Evolutionary conservation across 805 yeast genomes (phyloP), one percentile per base, ranked within the genome.

Genomic region (Phaffomyces thermotolerans): DNA sequence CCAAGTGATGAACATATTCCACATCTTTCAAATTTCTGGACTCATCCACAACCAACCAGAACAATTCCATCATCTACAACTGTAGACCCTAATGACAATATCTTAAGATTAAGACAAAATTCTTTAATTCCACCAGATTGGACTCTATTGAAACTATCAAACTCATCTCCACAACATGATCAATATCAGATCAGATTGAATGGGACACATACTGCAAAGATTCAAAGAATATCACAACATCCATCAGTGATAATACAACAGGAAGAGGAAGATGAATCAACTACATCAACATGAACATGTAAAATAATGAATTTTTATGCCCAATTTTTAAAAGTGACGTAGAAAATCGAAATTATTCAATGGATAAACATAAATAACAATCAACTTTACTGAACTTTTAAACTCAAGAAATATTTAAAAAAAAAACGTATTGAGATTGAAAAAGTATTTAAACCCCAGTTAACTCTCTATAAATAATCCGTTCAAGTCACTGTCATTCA

Each of bases 121-220:
- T 48, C 57, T 5, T 14, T 57, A 14, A 36, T 43, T 4, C 59
- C 61, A 29, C 58, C 59, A n/a, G 60, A 48, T 38, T 57, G 61
- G 61, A 50, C 54, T 0, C 34, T 54, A 8, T 44, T 57, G 37
- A 56, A 53, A 23, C 43, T 57, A 8, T 45, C 51, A 2, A 50
- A 48, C 39, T 46, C 44, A 2, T 38, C 42, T 6, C 38, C 23
- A 2, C 34, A 44, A 4, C 44, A 43, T 12, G 46, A 46, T 17
- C 39, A 47, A 29, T 48, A 40, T 36, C 50, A 51, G 5, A 7
- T 53, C 10, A 44, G 38, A 12, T 27, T 54, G 31, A 51, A 51
- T 15, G 22, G 36, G 3, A 29, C 39, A 0, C 49, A 41, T 4
- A 43, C 45, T 0, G 58, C 52, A 5, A 34, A 27, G 18, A 31